Conservation (phyloP, 345 rosid genomes). For the Erucastrum elatum region DNA sequence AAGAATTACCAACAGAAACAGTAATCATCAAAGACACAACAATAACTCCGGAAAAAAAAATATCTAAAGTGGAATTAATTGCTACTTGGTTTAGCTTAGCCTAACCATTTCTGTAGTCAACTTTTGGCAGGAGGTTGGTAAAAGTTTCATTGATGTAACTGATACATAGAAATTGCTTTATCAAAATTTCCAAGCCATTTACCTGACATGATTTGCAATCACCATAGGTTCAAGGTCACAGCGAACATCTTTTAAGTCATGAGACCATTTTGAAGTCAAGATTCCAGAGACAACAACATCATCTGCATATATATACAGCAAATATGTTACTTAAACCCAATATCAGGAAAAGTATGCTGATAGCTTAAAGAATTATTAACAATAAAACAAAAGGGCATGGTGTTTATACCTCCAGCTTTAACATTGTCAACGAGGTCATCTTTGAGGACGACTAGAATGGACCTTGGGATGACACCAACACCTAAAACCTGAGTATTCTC, state of each 20-base stretch:
- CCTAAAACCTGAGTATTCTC: slow-evolving; percentile 88
- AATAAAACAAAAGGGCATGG: slow-evolving; percentile 14
- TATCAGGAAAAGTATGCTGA: neutral
- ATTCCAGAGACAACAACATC: slow-evolving; percentile 84
- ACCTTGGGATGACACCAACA: slow-evolving; percentile 95
- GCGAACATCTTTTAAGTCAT: slow-evolving; percentile 87
- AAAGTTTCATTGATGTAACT: neutral
- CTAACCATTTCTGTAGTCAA: neutral
- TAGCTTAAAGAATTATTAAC: neutral
- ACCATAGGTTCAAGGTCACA: slow-evolving; percentile 89
- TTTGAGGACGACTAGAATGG: slow-evolving; percentile 68
- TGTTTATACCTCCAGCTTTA: slow-evolving; percentile 86
- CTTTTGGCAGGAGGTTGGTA: neutral
- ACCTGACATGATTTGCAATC: slow-evolving; percentile 88
- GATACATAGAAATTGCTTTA: neutral
- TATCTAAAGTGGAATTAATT: neutral
- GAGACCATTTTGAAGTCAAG: slow-evolving; percentile 94
- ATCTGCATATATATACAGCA: slow-evolving; percentile 46
- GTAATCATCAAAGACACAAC: slow-evolving; percentile 1
- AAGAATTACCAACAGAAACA: slow-evolving; percentile 5
- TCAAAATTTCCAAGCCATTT: slow-evolving; percentile 20
- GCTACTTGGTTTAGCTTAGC: slow-evolving; percentile 5
- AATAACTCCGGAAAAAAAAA: neutral
- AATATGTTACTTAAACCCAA: neutral
- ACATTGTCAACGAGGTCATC: slow-evolving; percentile 96